phyloP scores from a whole-genome alignment of 73 alveolate genomes.

The Paramecium pentaurelia region DNA sequence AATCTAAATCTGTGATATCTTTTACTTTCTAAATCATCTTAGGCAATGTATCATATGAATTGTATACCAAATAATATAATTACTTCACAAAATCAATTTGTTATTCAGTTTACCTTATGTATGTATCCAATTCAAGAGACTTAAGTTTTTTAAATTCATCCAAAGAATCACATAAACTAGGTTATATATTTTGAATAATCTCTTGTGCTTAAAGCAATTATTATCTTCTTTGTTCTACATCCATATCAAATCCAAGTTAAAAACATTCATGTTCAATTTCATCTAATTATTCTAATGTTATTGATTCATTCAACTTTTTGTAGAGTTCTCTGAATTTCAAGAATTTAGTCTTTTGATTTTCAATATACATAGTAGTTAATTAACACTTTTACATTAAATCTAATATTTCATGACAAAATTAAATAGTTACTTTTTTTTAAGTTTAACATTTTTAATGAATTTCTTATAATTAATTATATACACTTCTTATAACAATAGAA shows the following conservation, averaged over 20 bases:
- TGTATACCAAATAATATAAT: background rate
- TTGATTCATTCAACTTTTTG: background rate
- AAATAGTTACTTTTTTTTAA: background rate
- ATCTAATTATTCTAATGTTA: background rate
- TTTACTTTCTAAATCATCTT: background rate
- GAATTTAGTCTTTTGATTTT: background rate
- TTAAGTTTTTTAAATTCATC: background rate
- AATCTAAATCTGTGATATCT: background rate
- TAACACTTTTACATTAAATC: background rate
- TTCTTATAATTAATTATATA: background rate
- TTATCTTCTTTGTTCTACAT: background rate
- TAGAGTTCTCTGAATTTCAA: background rate
- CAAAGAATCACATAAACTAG: background rate
- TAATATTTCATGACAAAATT: background rate
- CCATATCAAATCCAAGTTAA: background rate
- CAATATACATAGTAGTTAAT: background rate
- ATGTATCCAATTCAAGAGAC: background rate
- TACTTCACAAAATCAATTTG: background rate
- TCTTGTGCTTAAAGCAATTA: background rate
- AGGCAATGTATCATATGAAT: background rate
- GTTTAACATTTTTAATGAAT: background rate
- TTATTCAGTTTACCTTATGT: background rate
- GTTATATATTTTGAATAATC: background rate
- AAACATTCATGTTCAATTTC: background rate
- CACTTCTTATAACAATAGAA: background rate